Evolutionary conservation across 345 rosid species (phyloP), one percentile per base, ranked within the genome.

Genomic region (Lagerstroemia speciosa): DNA sequence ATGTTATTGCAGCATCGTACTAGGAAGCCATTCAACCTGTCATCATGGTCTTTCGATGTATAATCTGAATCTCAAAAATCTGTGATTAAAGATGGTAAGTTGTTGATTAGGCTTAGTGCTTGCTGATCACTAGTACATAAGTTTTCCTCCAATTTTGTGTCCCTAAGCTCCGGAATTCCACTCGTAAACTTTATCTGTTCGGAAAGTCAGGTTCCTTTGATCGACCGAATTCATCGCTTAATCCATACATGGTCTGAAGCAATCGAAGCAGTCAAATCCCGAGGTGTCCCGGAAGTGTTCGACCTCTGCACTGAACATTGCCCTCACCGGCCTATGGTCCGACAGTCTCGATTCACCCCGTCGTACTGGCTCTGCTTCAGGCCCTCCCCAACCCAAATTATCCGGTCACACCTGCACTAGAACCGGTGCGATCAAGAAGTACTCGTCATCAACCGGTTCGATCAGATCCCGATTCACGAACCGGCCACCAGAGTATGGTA

Each of bases 321-420:
- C 82, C 30, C 50, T 67, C 31, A 78, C 76, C 4, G 82, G 79
- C 36, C 82, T 70, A 19, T 78, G 82, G 60, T 78, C 82, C 1
- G 82, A 78, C 62, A 75, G 62, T 22, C 2, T 72, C 2, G 70
- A 75, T 69, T 75, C 82, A 5, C 77, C 77, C 53, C 82, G 5
- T 24, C 69, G n/a, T 78, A 78, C 46, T 36, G 69, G 53, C 46
- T 67, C 64, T 75, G 82, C 74, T 75, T 73, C 67, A 78, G 19
- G 14, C 79, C 79, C 19, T 75, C 65, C 31, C 82, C 79, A 1
- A 37, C 75, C 82, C 79, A 78, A 62, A 78, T 75, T 53, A 78
- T 72, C 61, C 82, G 74, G 62, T 78, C 82, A 31, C 82, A 78
- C 82, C 82, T 78, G 73, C 68, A 66, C 38, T 20, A 67, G 11